Base-by-base conservation (phyloP, 768 basidiomycete species). In the Calocybe gangraenosa region DNA sequence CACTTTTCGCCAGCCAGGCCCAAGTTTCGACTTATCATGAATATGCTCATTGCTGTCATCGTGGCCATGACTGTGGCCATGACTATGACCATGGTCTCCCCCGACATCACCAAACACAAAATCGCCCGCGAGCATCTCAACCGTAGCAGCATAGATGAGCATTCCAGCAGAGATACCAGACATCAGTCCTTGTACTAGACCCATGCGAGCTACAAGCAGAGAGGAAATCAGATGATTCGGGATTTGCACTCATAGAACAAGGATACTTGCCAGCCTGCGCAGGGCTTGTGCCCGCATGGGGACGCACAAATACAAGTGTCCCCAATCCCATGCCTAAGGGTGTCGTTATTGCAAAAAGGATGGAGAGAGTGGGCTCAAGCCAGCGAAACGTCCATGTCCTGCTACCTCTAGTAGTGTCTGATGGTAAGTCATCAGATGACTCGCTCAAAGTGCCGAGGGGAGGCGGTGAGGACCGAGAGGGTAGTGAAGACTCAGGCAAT, bases 121-220 rank as follows among this genome's bases (percentile, higher is more conserved):
- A 61, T 92, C 88, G 2, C 79, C 88, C 0, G 86, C 88, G 41
- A 92, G 76, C 84, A 92, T 91, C 71, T 91, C 89, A 6, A 91
- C 87, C 8, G 82, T 86, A 9, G 84, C 78, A 0, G 84, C 88
- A 55, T 90, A 91, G 36, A 84, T 88, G 39, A 92, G 74, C 83
- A 91, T 81, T 2, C 88, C 87, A 0, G 87, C 85, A 0, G 84
- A 87, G 23, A 89, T 70, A n/a, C 85, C 86, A 6, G 81, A 83
- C 82, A 90, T 82, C 35, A 90, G 57, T 17, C 88, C 88, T 58
- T 86, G 82, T 1, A 73, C 71, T 13, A 85, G 69, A 30, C 69
- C 64, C 60, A 82, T 66, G n/a, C 68, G 66, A 8, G 68, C 75
- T 75, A 53, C 17, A 32, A 38, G 39, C 41, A 34, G 40, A 22